These are phyloP conservation scores for Tribonema minus DNA, from an alignment of 108 stramenopile genomes.

Conservation along the genomic window DNA sequence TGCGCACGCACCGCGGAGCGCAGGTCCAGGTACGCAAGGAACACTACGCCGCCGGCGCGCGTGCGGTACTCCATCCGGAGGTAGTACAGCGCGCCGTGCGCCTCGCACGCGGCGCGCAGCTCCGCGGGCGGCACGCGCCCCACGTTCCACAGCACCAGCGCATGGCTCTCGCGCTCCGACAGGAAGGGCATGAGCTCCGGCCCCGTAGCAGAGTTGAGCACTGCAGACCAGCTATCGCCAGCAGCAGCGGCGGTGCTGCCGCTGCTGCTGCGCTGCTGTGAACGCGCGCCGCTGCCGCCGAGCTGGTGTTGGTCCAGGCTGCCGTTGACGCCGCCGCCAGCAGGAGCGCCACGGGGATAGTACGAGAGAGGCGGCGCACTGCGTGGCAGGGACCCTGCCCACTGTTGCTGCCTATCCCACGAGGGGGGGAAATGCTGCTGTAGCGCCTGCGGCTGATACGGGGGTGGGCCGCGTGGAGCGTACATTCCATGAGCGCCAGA, in stretches of 20 bases:
- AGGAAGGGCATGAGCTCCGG: conserved; percentile 44
- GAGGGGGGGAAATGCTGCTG: too few relatives aligned
- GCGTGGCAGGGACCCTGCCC: too few relatives aligned
- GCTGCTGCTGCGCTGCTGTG: neutral
- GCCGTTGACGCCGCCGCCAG: too few relatives aligned
- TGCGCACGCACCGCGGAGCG: conserved; percentile 37
- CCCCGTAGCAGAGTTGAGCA: conserved; percentile 33
- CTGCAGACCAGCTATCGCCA: conserved; percentile 25
- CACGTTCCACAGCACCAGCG: conserved; percentile 45
- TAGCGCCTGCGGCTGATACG: too few relatives aligned
- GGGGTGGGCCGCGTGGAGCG: too few relatives aligned
- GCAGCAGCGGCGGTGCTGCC: neutral
- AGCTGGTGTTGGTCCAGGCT: too few relatives aligned
- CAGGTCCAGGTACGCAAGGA: conserved; percentile 47
- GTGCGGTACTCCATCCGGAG: conserved; percentile 29
- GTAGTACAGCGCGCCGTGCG: conserved; percentile 41
- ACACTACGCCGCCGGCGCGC: conserved; percentile 27
- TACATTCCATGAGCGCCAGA: too few relatives aligned
- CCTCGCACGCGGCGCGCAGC: conserved; percentile 28
- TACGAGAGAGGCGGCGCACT: too few relatives aligned
- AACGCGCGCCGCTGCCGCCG: too few relatives aligned
- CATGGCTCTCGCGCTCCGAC: conserved; percentile 29
- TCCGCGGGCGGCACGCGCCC: conserved; percentile 32
- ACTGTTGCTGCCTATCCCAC: too few relatives aligned
- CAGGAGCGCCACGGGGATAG: too few relatives aligned